These are phyloP conservation scores for Cladosporium sp. DNA, from an alignment of 2,329 filamentous ascomycete species.

Conservation along the genomic window DNA sequence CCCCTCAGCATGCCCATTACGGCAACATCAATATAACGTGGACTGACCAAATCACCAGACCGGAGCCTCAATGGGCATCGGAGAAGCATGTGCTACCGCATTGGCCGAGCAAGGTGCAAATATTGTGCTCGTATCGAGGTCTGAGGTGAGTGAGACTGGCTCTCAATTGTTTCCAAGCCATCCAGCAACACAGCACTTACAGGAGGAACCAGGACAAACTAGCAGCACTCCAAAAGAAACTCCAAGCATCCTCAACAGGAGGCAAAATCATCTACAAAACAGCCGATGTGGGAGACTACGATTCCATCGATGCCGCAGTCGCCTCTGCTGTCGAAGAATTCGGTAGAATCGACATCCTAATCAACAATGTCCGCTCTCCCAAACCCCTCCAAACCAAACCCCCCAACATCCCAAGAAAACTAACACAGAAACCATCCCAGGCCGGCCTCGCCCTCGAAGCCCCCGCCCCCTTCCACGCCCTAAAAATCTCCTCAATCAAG, in stretches of 20 bases:
- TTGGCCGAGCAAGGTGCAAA: constrained; percentile 5
- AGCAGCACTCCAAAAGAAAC: not conserved
- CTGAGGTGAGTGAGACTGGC: too few species aligned
- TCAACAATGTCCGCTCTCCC: constrained; percentile 38
- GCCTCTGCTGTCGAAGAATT: constrained; percentile 29
- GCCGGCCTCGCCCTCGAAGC: constrained; percentile 45
- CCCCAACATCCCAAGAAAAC: not conserved
- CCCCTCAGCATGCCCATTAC: too few species aligned
- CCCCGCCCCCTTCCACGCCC: constrained; percentile 38
- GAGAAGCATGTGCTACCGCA: constrained; percentile 6
- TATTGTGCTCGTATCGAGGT: constrained; percentile 5
- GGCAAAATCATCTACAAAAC: constrained; percentile 24
- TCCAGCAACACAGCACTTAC: too few species aligned
- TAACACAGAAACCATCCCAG: constrained; percentile 13
- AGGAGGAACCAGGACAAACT: not conserved
- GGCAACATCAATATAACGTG: too few species aligned
- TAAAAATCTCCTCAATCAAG: constrained; percentile 36
- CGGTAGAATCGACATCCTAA: constrained; percentile 40
- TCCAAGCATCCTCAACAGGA: constrained; percentile 2
- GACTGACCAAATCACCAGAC: too few species aligned
- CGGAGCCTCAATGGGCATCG: constrained; percentile 10
- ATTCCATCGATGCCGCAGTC: constrained; percentile 32
- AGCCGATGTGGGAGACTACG: constrained; percentile 31
- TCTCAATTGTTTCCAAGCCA: too few species aligned
- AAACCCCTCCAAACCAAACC: not conserved